A percentile compares a stretch with the other conserved stretches of the same genome.
phyloP scores from a whole-genome alignment of 129 eudicot species.

The Lactuca saligna region DNA sequence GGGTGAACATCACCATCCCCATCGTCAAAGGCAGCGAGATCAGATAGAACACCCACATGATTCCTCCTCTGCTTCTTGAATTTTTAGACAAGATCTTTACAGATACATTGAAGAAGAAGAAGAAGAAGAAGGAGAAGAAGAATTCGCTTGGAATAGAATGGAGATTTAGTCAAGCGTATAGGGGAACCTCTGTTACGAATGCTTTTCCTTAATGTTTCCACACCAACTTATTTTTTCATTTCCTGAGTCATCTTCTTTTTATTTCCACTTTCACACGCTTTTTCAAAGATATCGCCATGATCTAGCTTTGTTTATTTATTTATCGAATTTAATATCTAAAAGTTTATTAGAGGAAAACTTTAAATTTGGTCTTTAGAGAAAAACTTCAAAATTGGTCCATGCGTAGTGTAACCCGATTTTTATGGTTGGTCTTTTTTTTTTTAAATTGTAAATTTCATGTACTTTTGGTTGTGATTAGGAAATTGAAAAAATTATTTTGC shows the following conservation, averaged over 20 bases:
- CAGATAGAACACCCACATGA: slow-evolving; percentile 91
- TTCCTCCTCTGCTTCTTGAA: slow-evolving; percentile 13
- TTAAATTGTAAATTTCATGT: too few relatives aligned
- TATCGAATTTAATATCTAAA: not conserved
- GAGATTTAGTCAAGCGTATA: slow-evolving; percentile 30
- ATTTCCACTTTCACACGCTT: slow-evolving; percentile 22
- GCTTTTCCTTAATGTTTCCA: slow-evolving; percentile 21
- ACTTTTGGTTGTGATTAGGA: too few relatives aligned
- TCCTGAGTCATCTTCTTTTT: not conserved
- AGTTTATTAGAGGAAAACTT: not conserved
- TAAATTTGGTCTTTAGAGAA: too few relatives aligned
- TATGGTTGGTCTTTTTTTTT: too few relatives aligned
- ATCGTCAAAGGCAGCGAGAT: slow-evolving; percentile 83
- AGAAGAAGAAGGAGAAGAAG: not conserved
- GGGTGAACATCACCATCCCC: slow-evolving; percentile 81
- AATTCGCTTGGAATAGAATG: slow-evolving; percentile 4
- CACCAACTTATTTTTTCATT: slow-evolving; percentile 8
- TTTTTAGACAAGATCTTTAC: not conserved
- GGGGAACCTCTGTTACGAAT: slow-evolving; percentile 17
- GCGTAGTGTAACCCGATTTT: too few relatives aligned
- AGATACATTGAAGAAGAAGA: slow-evolving; percentile 3
- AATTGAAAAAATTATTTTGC: too few relatives aligned
- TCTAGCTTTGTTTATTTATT: not conserved
- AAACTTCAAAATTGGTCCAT: too few relatives aligned
- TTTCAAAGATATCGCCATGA: not conserved